phyloP scores from a whole-genome alignment of 352 stramenopile species.

The Globisporangium echinulatum region DNA sequence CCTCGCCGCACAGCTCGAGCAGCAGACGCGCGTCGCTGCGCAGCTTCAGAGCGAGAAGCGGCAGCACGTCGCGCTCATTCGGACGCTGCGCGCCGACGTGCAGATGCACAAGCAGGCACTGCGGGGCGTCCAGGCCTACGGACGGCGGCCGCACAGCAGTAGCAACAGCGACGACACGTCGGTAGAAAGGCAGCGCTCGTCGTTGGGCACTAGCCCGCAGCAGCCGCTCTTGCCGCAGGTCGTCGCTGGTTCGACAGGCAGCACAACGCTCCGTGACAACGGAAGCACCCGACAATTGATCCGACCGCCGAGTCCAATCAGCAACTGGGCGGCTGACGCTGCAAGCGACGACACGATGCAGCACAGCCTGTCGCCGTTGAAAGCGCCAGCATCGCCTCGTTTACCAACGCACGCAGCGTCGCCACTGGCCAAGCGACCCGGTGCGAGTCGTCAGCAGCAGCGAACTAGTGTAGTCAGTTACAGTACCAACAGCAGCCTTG shows the following conservation, averaged over 20 bases:
- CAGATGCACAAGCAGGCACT: conserved; percentile 46
- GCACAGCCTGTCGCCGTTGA: too few relatives aligned
- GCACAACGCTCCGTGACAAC: too few relatives aligned
- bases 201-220: too few relatives aligned
- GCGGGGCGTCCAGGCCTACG: conserved; percentile 16
- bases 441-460: neutral
- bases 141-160: neutral
- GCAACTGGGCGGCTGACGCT: too few relatives aligned
- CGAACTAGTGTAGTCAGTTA: neutral
- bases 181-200: too few relatives aligned
- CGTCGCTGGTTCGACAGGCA: too few relatives aligned
- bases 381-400: neutral
- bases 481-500: conserved; percentile 1
- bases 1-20: conserved; percentile 34
- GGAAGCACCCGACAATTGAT: too few relatives aligned
- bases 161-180: too few relatives aligned
- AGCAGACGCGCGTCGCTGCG: conserved; percentile 40
- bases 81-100: conserved; percentile 35
- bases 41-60: conserved; percentile 48
- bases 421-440: neutral
- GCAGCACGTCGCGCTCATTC: conserved; percentile 29
- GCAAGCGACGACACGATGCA: too few relatives aligned
- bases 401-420: conserved; percentile 1
- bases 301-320: too few relatives aligned
- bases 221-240: conserved; percentile 6